phyloP scores from a whole-genome alignment of 1,284 basidiomycete genomes.

The Trametes pubescens region DNA sequence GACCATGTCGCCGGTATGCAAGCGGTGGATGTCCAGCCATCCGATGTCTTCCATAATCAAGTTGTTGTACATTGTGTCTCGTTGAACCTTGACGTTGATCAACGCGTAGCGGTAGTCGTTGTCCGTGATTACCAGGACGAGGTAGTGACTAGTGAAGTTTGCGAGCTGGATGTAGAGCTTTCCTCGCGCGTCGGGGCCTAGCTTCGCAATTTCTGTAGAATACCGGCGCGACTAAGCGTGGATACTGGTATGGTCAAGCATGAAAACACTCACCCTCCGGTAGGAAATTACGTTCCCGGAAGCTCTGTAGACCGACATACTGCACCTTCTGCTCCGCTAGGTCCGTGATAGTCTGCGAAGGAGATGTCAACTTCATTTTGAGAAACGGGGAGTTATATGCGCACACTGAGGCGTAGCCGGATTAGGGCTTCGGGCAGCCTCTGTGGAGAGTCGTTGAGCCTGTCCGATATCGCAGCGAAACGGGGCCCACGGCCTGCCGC shows the following conservation, averaged over 20 bases:
- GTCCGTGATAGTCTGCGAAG: slow-evolving; percentile 71
- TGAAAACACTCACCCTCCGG: slow-evolving; percentile 56
- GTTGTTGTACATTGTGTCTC: slow-evolving; percentile 59
- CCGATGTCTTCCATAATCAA: slow-evolving; percentile 79
- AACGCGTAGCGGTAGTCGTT: slow-evolving; percentile 80
- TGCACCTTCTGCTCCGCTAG: slow-evolving; percentile 78
- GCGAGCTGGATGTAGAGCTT: slow-evolving; percentile 75
- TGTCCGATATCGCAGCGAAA: slow-evolving; percentile 62
- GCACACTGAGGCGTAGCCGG: slow-evolving; percentile 63
- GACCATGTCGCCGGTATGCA: slow-evolving; percentile 54
- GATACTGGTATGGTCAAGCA: not conserved
- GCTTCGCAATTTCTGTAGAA: slow-evolving; percentile 63
- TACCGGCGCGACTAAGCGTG: too few species aligned
- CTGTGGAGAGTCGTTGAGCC: slow-evolving; percentile 70
- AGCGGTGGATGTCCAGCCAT: slow-evolving; percentile 75
- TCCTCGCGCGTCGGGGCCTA: slow-evolving; percentile 64
- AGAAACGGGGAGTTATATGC: slow-evolving; percentile 34
- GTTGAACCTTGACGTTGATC: slow-evolving; percentile 63
- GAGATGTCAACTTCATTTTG: not conserved
- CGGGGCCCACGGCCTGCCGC: slow-evolving; percentile 71
- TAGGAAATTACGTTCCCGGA: slow-evolving; percentile 71
- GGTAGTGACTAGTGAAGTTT: slow-evolving; percentile 75
- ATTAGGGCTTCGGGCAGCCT: slow-evolving; percentile 61
- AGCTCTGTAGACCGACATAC: slow-evolving; percentile 76
- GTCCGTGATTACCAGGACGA: slow-evolving; percentile 81